Percentiles rank a stretch among this genome's conserved stretches.
Conservation (phyloP, 805 yeast genomes). For the Blastobotrys parvus region DNA sequence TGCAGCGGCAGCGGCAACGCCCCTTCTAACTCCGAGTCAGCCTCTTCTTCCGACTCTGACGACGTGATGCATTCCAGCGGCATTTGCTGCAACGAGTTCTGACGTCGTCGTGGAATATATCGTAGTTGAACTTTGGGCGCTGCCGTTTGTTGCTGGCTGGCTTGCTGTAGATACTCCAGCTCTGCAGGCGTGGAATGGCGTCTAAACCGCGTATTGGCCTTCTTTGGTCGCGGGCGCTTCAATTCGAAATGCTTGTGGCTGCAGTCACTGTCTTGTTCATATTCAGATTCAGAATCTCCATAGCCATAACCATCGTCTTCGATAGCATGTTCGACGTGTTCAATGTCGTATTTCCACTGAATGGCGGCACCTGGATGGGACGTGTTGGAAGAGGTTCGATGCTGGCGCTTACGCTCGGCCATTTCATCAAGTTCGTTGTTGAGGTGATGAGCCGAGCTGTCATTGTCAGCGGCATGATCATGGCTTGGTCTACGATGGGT, state of each 20-base stretch:
- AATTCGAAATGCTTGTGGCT: not conserved
- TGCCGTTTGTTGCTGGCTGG: not conserved
- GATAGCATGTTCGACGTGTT: slow-evolving; percentile 1
- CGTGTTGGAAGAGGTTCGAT: too few species aligned
- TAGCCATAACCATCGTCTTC: too few species aligned
- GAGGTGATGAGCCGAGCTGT: too few species aligned
- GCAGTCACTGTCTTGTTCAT: too few species aligned
- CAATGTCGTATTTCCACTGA: not conserved
- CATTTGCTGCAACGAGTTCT: not conserved
- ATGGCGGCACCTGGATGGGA: too few species aligned
- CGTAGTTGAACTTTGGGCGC: not conserved
- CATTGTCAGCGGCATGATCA: too few species aligned
- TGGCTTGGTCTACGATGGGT: too few species aligned
- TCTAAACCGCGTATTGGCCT: not conserved
- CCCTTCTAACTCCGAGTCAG: not conserved
- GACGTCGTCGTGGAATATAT: not conserved
- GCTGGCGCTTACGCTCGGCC: too few species aligned
- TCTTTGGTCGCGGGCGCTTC: not conserved
- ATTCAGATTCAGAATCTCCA: not conserved
- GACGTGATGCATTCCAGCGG: not conserved
- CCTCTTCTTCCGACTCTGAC: not conserved
- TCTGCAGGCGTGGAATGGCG: not conserved
- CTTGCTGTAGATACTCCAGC: not conserved
- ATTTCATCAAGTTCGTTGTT: too few species aligned
- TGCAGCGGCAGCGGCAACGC: not conserved